phyloP scores from a whole-genome alignment of 2,329 filamentous ascomycete species.

The Escovopsis sp. region DNA sequence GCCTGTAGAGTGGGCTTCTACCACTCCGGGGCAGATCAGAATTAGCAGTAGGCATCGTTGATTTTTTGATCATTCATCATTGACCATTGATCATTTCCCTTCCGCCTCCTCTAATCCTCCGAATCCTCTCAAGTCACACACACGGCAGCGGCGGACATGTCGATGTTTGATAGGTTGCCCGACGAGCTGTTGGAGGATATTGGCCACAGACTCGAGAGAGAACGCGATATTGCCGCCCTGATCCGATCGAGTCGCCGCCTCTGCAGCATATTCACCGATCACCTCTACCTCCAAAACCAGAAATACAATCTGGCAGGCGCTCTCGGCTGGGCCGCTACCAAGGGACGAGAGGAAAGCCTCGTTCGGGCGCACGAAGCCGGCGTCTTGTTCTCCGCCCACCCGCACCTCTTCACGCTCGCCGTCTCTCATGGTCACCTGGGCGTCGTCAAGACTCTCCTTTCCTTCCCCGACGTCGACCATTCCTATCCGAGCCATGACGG shows the following conservation, averaged over 20 bases:
- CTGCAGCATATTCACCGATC: constrained; percentile 3
- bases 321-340: constrained; percentile 3
- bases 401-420: constrained; percentile 1
- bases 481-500: background rate
- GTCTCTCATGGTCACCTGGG: background rate
- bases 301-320: background rate
- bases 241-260: constrained; percentile 1
- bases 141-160: background rate
- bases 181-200: constrained; percentile 3
- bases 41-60: too few species aligned
- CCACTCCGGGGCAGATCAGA: too few species aligned
- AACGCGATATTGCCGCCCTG: constrained; percentile 3
- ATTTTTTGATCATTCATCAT: too few species aligned
- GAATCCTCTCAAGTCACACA: background rate
- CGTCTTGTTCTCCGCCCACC: background rate
- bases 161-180: background rate
- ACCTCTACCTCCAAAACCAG: constrained; percentile 3
- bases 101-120: background rate
- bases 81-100: background rate
- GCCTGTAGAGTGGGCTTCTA: too few species aligned
- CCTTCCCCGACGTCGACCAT: background rate
- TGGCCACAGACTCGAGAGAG: background rate
- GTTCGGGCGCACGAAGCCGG: constrained; percentile 2
- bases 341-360: background rate
- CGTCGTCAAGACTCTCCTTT: constrained; percentile 1